These are phyloP conservation scores for Fistulifera solaris DNA, from an alignment of 108 stramenopile species.

Conservation along the genomic window DNA sequence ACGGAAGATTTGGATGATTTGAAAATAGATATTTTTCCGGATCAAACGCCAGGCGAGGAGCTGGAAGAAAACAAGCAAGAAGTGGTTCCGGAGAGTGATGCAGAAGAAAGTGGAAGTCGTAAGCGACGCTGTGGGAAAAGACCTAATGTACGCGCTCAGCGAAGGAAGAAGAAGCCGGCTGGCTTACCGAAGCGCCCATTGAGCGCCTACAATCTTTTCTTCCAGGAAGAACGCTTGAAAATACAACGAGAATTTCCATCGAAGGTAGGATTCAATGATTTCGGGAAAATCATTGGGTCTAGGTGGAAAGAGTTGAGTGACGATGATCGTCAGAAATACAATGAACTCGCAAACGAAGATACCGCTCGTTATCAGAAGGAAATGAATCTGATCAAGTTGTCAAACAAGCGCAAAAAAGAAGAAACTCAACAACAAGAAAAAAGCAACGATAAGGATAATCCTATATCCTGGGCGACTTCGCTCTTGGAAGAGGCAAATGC, in stretches of 20 bases:
- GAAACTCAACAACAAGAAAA: not conserved
- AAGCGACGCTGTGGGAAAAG: no score
- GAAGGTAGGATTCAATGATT: conserved; percentile 5
- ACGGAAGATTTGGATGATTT: no score
- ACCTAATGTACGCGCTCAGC: not conserved
- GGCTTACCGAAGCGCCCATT: conserved; percentile 13
- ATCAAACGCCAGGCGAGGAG: no score
- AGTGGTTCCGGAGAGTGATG: no score
- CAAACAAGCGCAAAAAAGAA: conserved; percentile 5
- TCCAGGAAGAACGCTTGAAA: conserved; percentile 7
- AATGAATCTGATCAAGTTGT: conserved; percentile 8
- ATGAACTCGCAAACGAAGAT: conserved; percentile 17
- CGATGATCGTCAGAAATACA: conserved; percentile 4
- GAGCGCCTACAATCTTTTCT: conserved; percentile 16
- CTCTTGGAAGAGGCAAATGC: no score
- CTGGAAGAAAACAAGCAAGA: no score
- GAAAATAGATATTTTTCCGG: no score
- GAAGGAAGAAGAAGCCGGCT: conserved; percentile 9
- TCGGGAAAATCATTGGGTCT: conserved; percentile 13
- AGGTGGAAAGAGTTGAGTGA: conserved; percentile 9
- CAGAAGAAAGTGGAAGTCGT: no score
- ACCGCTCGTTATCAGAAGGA: conserved; percentile 11
- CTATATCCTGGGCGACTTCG: no score
- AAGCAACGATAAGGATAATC: not conserved
- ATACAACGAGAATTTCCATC: not conserved